phyloP scores from a whole-genome alignment of 352 stramenopile genomes.

The Phytopythium kandeliae region DNA sequence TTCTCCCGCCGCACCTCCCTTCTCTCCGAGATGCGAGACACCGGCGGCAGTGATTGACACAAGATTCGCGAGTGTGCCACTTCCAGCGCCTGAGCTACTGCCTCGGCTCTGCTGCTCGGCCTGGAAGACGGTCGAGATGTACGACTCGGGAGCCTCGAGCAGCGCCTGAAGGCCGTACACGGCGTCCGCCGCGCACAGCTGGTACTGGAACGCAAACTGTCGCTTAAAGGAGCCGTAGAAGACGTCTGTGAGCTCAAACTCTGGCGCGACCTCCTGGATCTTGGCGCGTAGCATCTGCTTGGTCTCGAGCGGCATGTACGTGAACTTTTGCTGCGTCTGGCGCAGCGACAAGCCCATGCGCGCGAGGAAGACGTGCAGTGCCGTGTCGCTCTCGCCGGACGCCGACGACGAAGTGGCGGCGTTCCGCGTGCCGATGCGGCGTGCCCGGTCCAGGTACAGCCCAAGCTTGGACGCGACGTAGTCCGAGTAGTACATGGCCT shows the following conservation, averaged over 20 bases:
- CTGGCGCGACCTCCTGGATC: slow-evolving; percentile 87
- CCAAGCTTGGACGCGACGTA: slow-evolving; percentile 91
- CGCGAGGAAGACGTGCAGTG: slow-evolving; percentile 92
- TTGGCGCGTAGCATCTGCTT: slow-evolving; percentile 91
- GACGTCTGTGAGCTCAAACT: slow-evolving; percentile 95
- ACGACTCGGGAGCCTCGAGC: slow-evolving; percentile 84
- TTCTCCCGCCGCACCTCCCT: slow-evolving; percentile 21
- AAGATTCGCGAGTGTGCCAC: slow-evolving; percentile 1
- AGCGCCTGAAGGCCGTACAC: slow-evolving; percentile 93
- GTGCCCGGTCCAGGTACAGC: slow-evolving; percentile 62
- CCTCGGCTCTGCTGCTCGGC: slow-evolving; percentile 53
- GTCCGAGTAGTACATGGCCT: slow-evolving; percentile 95
- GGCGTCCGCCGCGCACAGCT: slow-evolving; percentile 93
- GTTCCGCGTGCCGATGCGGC: slow-evolving; percentile 58
- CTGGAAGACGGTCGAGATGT: slow-evolving; percentile 59
- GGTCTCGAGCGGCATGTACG: slow-evolving; percentile 93
- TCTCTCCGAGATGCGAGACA: slow-evolving; percentile 16
- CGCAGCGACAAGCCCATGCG: slow-evolving; percentile 97
- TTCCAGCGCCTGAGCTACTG: neutral
- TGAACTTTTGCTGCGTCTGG: slow-evolving; percentile 94
- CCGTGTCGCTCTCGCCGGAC: slow-evolving; percentile 49
- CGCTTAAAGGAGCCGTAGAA: slow-evolving; percentile 96
- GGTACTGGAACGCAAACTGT: slow-evolving; percentile 93
- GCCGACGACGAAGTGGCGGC: slow-evolving; percentile 20
- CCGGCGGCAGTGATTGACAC: slow-evolving; percentile 25